Evolutionary conservation across 2,329 filamentous ascomycete species (phyloP), one percentile per base, ranked within the genome.

Genomic region (Arthroderma sp.): DNA sequence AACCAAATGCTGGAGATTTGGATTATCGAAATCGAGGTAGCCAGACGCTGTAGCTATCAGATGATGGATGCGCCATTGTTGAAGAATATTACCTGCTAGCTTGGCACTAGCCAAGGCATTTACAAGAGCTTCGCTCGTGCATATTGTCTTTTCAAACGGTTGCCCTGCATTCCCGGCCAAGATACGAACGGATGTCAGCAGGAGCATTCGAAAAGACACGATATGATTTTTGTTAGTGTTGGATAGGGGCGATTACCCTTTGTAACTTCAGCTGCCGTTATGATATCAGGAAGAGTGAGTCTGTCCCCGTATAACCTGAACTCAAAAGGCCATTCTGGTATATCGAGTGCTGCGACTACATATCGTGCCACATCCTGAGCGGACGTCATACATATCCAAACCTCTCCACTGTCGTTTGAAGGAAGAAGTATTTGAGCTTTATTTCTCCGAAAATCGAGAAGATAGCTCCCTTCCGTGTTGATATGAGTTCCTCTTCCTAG

Each of bases 361-460:
- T 83, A 85, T n/a, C 72, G 71, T 27, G 74, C 83, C 4, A 85
- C 74, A 54, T 88, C 83, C 50, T 76, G 69, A 10, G 79, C 74
- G 4, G 81, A 81, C 2, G 80, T 86, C 66, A 87, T 66, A 52
- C 75, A 80, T 4, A 87, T 62, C 5, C 74, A 71, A 11, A 72
- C 70, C 28, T 70, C 63, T 0, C 73, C 73, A 3, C 67, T 61
- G 1, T 63, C 54, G 46, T 74, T 73, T 31, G 74, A 70, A 1
- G 80, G 75, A 30, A 29, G 31, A 15, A 40, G 15, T 5, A 81
- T 74, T 50, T 79, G 73, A 1, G 80, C 80, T 11, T 66, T 69
- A 53, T 72, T 73, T 4, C 57, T 63, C 37, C 71, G 71, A 30
- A 83, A 63, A 55, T 87, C 69, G 51, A 85, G 67, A 41, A 87